phyloP scores from a whole-genome alignment of 2,329 filamentous ascomycete species.

The Graphiopsis chlorocephala region DNA sequence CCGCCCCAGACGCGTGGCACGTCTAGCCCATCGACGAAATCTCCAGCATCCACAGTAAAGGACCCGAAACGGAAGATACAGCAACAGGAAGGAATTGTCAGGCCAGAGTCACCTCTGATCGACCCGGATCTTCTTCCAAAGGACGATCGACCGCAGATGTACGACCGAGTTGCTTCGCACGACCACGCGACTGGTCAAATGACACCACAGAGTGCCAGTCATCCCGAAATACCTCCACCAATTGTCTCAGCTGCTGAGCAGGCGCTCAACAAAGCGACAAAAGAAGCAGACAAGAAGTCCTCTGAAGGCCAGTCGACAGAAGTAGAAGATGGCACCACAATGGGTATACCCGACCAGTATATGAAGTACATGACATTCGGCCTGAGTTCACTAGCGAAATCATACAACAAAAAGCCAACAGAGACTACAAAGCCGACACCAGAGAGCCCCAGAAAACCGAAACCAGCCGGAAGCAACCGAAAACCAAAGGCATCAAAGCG shows the following conservation, averaged over 20 bases:
- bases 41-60: not conserved
- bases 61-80: conserved; percentile 16
- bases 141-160: conserved; percentile 41
- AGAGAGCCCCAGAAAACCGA: conserved; percentile 27
- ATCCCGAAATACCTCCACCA: conserved; percentile 45
- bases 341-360: conserved; percentile 47
- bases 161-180: conserved; percentile 27
- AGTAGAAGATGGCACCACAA: conserved; percentile 33
- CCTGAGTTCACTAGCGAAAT: conserved; percentile 34
- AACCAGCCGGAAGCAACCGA: not conserved
- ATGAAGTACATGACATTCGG: conserved; percentile 52
- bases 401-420: conserved; percentile 23
- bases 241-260: conserved; percentile 45
- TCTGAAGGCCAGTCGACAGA: conserved; percentile 13
- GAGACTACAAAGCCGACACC: conserved; percentile 24
- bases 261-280: conserved; percentile 44
- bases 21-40: not conserved
- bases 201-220: conserved; percentile 14
- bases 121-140: conserved; percentile 13
- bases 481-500: conserved; percentile 7
- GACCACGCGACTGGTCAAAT: conserved; percentile 24
- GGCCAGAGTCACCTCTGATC: conserved; percentile 15
- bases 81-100: conserved; percentile 11
- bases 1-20: conserved; percentile 29
- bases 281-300: conserved; percentile 32